These are phyloP conservation scores for Myrmaecium sp. DNA, from an alignment of 2,329 filamentous ascomycete species.

Conservation along the genomic window DNA sequence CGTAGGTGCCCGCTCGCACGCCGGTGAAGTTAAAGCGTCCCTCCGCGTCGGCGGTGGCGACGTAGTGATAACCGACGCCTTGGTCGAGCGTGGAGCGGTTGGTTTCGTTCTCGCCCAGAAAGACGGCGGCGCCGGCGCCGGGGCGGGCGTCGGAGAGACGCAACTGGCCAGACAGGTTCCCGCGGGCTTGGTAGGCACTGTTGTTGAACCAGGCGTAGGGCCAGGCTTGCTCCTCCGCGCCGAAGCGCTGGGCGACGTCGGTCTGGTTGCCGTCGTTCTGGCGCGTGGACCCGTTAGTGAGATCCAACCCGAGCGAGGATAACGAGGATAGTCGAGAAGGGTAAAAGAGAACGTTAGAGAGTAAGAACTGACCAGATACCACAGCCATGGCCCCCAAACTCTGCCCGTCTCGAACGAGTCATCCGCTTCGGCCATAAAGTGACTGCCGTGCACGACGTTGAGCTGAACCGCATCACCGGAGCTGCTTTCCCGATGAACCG, in stretches of 20 bases:
- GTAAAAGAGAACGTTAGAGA: not conserved
- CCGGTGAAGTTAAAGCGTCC: conserved; percentile 28
- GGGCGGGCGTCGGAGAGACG: conserved; percentile 31
- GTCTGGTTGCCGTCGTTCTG: conserved; percentile 30
- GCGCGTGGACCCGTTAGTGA: not conserved
- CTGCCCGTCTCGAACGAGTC: conserved; percentile 23
- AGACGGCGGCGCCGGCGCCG: conserved; percentile 31
- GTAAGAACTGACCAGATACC: conserved; percentile 13
- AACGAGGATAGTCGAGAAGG: not conserved
- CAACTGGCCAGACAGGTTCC: conserved; percentile 26
- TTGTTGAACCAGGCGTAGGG: conserved; percentile 34
- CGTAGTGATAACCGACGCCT: conserved; percentile 34
- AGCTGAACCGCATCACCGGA: conserved; percentile 36
- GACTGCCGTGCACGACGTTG: conserved; percentile 38
- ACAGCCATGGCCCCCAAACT: conserved; percentile 22
- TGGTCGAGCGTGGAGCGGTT: conserved; percentile 30
- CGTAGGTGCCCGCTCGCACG: conserved; percentile 29
- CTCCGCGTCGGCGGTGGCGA: conserved; percentile 24
- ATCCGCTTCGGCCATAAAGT: conserved; percentile 24
- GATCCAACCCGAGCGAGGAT: not conserved
- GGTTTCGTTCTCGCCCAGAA: conserved; percentile 31
- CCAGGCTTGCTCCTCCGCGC: conserved; percentile 26
- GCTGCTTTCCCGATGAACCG: conserved; percentile 32
- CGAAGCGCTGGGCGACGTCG: conserved; percentile 24
- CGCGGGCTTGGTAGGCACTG: conserved; percentile 31